Evolutionary conservation across 805 yeast species (phyloP), one percentile per base, ranked within the genome.

Genomic region (Tetrapisispora arboricola): DNA sequence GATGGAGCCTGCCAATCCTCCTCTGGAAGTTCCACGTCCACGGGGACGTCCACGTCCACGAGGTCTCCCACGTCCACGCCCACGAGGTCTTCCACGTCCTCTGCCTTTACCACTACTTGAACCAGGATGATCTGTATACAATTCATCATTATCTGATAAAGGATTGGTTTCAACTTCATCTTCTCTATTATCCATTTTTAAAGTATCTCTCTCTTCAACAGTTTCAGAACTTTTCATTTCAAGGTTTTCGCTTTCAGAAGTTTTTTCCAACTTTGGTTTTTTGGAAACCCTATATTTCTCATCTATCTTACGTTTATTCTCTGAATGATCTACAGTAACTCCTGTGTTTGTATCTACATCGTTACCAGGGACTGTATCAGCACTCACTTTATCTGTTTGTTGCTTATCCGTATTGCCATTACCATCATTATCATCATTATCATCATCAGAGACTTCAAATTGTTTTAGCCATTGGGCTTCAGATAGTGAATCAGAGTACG

Each of bases 391-490:
- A 9, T 13, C 4, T 17, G 4, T 20, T 18, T 19, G 18, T 7
- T 3, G 4, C n/a, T 11, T 26, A 6, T 19, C 56, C 5, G 44
- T 53, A 27, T 31, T 43, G 43, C 32, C 39, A 21, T 46, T 44
- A 30, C 36, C 45, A 8, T 46, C 52, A 28, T 15, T 18, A 2
- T 41, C 62, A 47, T 74, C 83, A 18, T 77, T 72, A 43, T 81
- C 92, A 43, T 76, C 76, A 58, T 83, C 92, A 70, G 83, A 74
- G 1, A 85, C 85, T 58, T 76, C 76, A 40, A 61, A 59, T 38
- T 61, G 66, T 42, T 53, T 53, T 39, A 81, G 60, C 87, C 87
- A 81, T 57, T 81, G 86, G 43, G 79, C 86, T 57, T 81, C 88
- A 10, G 84, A 75, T 45, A 80, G 63, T 39, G 80, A 75, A 54